Evolutionary conservation across 495 filamentous ascomycete species (phyloP).

Genomic region (Penicillium antarcticum): DNA sequence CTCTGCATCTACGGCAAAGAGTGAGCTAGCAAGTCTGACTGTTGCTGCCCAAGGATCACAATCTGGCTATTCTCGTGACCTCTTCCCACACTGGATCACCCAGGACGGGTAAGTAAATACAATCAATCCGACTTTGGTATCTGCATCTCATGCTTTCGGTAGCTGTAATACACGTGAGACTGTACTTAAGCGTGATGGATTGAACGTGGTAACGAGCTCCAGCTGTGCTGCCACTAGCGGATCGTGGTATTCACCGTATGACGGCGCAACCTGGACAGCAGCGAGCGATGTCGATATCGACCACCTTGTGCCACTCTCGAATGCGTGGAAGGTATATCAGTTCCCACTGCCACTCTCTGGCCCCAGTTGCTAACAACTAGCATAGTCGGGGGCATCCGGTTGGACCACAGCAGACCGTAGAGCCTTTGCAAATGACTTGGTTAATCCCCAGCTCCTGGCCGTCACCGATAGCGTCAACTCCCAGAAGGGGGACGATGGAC

Average conservation of each 20-base stretch:
- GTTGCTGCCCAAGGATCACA: constrained; percentile 51
- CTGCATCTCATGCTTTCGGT: constrained; percentile 24
- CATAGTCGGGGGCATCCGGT: constrained; percentile 38
- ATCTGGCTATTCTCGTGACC: constrained; percentile 54
- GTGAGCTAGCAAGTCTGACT: constrained; percentile 51
- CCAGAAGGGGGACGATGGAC: constrained; percentile 63
- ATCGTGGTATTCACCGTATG: constrained; percentile 63
- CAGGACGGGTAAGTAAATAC: constrained; percentile 29
- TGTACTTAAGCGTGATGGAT: constrained; percentile 68
- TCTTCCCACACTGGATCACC: constrained; percentile 68
- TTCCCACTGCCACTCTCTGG: background rate
- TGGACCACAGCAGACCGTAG: constrained; percentile 62
- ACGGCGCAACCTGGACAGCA: constrained; percentile 64
- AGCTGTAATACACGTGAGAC: constrained; percentile 63
- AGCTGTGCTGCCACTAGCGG: constrained; percentile 58
- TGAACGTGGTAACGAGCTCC: constrained; percentile 43
- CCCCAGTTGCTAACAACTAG: background rate
- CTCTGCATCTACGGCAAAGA: constrained; percentile 46
- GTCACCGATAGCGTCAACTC: constrained; percentile 75
- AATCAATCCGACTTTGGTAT: background rate
- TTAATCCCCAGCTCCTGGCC: constrained; percentile 65
- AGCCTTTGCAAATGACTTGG: constrained; percentile 69
- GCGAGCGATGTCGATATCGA: constrained; percentile 70
- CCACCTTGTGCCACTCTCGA: constrained; percentile 70
- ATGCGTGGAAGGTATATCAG: constrained; percentile 64